Evolutionary conservation across 108 stramenopile genomes (phyloP), one percentile per base, ranked within the genome.

Genomic region (Thalassiosira profunda): DNA sequence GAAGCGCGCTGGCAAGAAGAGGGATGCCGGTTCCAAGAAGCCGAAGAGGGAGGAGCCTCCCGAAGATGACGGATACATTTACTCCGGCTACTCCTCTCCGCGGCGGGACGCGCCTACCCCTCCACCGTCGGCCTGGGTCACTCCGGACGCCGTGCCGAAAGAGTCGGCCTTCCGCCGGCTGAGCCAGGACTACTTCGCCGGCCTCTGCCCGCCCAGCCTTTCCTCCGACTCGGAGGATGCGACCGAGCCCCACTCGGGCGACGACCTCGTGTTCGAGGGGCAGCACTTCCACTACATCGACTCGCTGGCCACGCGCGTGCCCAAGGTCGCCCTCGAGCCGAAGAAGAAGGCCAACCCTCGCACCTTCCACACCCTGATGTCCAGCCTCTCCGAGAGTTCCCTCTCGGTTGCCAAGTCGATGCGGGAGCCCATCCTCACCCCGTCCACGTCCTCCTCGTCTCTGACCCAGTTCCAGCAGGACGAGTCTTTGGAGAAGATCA

Each of bases 221-320:
- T 49, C 18, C 26, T 49, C 48, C 25, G 12, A 40, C 9, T 40
- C 38, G 11, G 38, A 40, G 38, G 38, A 40, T 40, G 12, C 48
- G 12, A 29, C 9, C 9, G n/a, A 36, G 36, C 53, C 44, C n/a
- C 79, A 80, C 33, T 60, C 31, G 30, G 86, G 83, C 12, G 86
- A 87, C 45, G 35, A 72, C 34, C 46, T 85, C 9, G 80, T 71
- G 67, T 87, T 87, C 44, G 86, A 87, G 48, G 86, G 86, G 7
- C 72, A 80, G 17, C 78, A 74, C 29, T 87, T 87, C 37, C 74
- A 79, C 35, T 87, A 87, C 53, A 58, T 87, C 11, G 86, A 87
- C n/a, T 68, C 67, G 8, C 29, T 65, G 12, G 64, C 29, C 25
- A n/a, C 51, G 31, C 49, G 21, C 14, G 29, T 24, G 21, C 20